A percentile compares a stretch with the other conserved stretches of the same genome.
Conservation (phyloP, 148 eudicot species). For the Gaultheria prostrata region DNA sequence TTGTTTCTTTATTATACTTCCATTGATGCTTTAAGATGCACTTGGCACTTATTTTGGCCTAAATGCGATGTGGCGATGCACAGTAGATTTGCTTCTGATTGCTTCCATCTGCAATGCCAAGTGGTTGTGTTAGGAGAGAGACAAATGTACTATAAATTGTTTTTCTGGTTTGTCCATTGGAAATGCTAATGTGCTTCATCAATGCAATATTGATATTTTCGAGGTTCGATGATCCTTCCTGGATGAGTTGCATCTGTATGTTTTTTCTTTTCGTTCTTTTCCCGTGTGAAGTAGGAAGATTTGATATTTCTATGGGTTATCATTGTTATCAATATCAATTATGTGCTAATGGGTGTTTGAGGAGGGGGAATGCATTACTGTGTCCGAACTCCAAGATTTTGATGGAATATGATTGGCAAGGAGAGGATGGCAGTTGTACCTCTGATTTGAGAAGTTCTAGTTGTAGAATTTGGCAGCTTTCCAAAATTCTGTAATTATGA, state of each 20-base stretch:
- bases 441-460: not conserved
- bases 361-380: too few species aligned
- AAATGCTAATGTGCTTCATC: not conserved
- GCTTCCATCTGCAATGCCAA: not conserved
- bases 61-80: not conserved
- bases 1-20: not conserved
- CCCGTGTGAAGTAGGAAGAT: not conserved
- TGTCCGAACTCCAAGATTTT: not conserved
- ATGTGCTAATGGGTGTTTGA: not conserved
- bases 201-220: not conserved
- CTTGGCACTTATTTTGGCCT: not conserved
- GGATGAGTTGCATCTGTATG: not conserved
- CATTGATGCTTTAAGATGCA: not conserved
- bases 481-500: not conserved
- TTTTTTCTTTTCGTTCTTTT: not conserved
- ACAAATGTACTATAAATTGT: not conserved
- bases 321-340: not conserved
- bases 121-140: not conserved
- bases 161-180: too few species aligned
- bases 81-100: not conserved
- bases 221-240: not conserved
- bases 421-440: not conserved
- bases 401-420: not conserved
- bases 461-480: not conserved
- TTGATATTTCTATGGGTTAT: not conserved